Conservation (phyloP, 192 early-diverging fungal genomes). For the Diversispora epigaea region DNA sequence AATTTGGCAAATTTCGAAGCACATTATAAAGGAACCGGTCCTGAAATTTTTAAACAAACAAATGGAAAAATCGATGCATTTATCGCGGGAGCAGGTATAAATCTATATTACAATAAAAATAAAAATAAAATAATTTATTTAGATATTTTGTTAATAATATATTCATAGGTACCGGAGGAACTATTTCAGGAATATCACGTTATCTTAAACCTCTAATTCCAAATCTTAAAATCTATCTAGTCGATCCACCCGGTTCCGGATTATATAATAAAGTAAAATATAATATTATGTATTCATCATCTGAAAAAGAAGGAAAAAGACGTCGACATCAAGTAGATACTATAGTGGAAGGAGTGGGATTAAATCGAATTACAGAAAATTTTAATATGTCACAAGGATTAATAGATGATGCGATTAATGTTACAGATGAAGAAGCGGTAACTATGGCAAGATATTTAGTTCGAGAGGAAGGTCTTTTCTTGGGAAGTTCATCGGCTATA, state of each 20-base stretch:
- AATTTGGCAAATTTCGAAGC: slow-evolving; percentile 80
- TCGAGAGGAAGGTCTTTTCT: slow-evolving; percentile 80
- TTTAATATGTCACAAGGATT: slow-evolving; percentile 61
- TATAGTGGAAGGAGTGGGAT: slow-evolving; percentile 93
- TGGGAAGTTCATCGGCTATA: slow-evolving; percentile 87
- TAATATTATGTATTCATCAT: slow-evolving; percentile 85
- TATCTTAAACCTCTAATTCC: slow-evolving; percentile 74
- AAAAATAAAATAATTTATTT: no score
- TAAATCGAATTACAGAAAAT: slow-evolving; percentile 91
- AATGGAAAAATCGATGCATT: slow-evolving; percentile 73
- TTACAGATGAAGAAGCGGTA: slow-evolving; percentile 85
- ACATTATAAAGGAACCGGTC: slow-evolving; percentile 82
- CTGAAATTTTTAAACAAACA: slow-evolving; percentile 83
- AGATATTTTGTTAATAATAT: not conserved
- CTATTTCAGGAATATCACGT: slow-evolving; percentile 84
- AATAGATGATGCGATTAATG: slow-evolving; percentile 81
- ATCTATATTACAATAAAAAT: no score
- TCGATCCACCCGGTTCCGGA: slow-evolving; percentile 92
- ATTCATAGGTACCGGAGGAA: slow-evolving; percentile 80
- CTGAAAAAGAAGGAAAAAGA: slow-evolving; percentile 86
- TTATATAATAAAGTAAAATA: slow-evolving; percentile 89
- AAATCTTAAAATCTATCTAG: slow-evolving; percentile 66
- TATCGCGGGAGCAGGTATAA: slow-evolving; percentile 82
- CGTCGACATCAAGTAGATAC: slow-evolving; percentile 96
- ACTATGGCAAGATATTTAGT: slow-evolving; percentile 87